Evolutionary conservation across 2,329 filamentous ascomycete species (phyloP).

Genomic region (Dothidotthia symphoricarpi): DNA sequence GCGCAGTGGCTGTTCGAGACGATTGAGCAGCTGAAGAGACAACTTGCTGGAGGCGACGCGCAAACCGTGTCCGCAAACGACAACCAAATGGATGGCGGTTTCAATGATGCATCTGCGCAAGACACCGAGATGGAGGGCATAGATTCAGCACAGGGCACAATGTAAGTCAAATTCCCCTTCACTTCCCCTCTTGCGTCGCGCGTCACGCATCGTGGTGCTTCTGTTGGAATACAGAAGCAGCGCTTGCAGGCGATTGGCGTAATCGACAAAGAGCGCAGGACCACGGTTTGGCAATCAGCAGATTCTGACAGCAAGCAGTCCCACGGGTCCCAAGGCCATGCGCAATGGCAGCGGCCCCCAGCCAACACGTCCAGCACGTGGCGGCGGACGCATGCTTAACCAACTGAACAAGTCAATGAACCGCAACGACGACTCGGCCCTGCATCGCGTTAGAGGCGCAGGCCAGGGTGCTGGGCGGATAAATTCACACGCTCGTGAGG

Average conservation of each 20-base stretch:
- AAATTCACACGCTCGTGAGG: constrained; percentile 69
- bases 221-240: not conserved
- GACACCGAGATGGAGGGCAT: constrained; percentile 73
- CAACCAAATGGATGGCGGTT: constrained; percentile 24
- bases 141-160: constrained; percentile 43
- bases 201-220: too few relatives aligned
- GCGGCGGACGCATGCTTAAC: constrained; percentile 76
- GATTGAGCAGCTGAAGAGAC: constrained; percentile 65
- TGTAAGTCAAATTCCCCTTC: constrained; percentile 39
- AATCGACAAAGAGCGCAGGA: too few relatives aligned
- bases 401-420: constrained; percentile 84
- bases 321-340: constrained; percentile 94
- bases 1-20: constrained; percentile 92
- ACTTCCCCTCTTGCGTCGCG: not conserved
- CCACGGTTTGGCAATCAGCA: not conserved
- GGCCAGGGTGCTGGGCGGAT: constrained; percentile 77
- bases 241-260: constrained; percentile 2
- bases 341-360: constrained; percentile 60
- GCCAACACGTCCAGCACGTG: constrained; percentile 46
- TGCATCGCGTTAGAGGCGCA: constrained; percentile 74
- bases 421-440: constrained; percentile 67
- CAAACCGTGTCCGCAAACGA: constrained; percentile 18
- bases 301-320: constrained; percentile 57
- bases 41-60: constrained; percentile 52
- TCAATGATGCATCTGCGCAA: constrained; percentile 34